Conservation (phyloP, 1,284 basidiomycete species). For the Cryptococcus depauperatus region DNA sequence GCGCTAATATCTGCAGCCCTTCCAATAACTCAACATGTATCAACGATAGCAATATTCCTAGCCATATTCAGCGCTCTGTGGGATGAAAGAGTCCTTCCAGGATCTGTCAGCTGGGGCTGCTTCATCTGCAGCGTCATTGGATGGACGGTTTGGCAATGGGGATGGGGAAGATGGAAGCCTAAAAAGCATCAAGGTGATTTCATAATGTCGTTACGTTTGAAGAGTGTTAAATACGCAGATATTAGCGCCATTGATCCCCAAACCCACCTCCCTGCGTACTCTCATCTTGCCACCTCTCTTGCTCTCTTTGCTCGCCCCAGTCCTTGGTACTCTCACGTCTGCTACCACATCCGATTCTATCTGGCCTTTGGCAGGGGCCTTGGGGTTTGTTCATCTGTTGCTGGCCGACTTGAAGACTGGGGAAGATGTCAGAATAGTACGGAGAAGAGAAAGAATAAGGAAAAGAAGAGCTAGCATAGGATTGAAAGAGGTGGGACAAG, state of each 20-base stretch:
- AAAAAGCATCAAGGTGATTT: background rate
- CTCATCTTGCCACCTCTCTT: constrained; percentile 77
- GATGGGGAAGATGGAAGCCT: constrained; percentile 12
- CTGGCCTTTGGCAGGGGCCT: constrained; percentile 73
- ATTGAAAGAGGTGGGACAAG: constrained; percentile 5
- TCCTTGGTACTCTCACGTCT: constrained; percentile 82
- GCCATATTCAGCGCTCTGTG: constrained; percentile 68
- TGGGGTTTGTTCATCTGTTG: constrained; percentile 58
- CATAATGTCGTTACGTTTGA: too few species aligned
- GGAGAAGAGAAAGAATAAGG: constrained; percentile 10
- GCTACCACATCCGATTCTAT: constrained; percentile 95
- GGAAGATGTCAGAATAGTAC: constrained; percentile 25
- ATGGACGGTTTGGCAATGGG: constrained; percentile 53
- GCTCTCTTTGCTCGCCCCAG: constrained; percentile 80
- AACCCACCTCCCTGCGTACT: constrained; percentile 31
- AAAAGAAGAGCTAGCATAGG: constrained; percentile 6
- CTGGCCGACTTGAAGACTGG: constrained; percentile 58
- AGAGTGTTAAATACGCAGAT: background rate
- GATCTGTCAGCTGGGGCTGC: constrained; percentile 60
- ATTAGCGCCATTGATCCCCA: constrained; percentile 49
- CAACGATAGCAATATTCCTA: constrained; percentile 71
- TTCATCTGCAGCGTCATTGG: constrained; percentile 56
- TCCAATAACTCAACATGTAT: constrained; percentile 76
- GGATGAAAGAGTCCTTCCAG: constrained; percentile 57
- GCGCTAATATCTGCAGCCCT: constrained; percentile 65